Conservation (phyloP, 1,284 basidiomycete genomes). For the Cryptococcus maquisensis region DNA sequence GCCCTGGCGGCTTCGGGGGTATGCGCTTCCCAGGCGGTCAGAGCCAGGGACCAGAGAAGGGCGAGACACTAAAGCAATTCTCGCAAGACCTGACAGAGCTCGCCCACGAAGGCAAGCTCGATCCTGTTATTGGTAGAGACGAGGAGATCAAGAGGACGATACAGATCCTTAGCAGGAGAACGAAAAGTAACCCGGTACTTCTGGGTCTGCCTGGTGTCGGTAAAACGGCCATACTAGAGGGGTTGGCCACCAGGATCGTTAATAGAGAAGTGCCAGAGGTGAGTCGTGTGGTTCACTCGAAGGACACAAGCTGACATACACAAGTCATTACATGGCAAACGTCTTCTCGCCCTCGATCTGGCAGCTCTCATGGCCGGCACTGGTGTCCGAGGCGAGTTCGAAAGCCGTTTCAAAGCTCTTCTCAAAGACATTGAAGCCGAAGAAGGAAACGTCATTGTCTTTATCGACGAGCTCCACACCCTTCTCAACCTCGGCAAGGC, state of each 20-base stretch:
- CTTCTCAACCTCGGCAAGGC: slow-evolving; percentile 72
- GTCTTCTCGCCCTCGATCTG: slow-evolving; percentile 75
- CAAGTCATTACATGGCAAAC: slow-evolving; percentile 76
- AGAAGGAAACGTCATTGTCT: slow-evolving; percentile 64
- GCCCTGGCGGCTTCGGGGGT: slow-evolving; percentile 20
- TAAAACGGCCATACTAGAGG: slow-evolving; percentile 90
- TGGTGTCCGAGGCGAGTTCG: slow-evolving; percentile 83
- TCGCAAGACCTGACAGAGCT: slow-evolving; percentile 79
- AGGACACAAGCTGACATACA: background rate
- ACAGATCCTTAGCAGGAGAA: slow-evolving; percentile 64
- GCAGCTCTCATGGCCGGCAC: slow-evolving; percentile 79
- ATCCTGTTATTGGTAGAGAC: slow-evolving; percentile 84
- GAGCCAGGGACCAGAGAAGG: slow-evolving; percentile 55
- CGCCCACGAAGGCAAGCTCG: slow-evolving; percentile 76
- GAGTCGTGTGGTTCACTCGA: slow-evolving; percentile 18
- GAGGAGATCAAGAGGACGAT: slow-evolving; percentile 88
- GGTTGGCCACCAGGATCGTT: slow-evolving; percentile 76
- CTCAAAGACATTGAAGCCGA: slow-evolving; percentile 82
- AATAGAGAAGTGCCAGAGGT: slow-evolving; percentile 89
- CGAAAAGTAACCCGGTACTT: slow-evolving; percentile 80
- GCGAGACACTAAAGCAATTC: slow-evolving; percentile 77
- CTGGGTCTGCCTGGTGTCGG: slow-evolving; percentile 68
- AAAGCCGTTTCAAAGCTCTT: slow-evolving; percentile 84
- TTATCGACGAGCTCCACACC: slow-evolving; percentile 80
- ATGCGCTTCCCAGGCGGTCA: slow-evolving; percentile 34